Conservation (phyloP, 2,329 filamentous ascomycete species). For the Colletotrichum endophyticum region DNA sequence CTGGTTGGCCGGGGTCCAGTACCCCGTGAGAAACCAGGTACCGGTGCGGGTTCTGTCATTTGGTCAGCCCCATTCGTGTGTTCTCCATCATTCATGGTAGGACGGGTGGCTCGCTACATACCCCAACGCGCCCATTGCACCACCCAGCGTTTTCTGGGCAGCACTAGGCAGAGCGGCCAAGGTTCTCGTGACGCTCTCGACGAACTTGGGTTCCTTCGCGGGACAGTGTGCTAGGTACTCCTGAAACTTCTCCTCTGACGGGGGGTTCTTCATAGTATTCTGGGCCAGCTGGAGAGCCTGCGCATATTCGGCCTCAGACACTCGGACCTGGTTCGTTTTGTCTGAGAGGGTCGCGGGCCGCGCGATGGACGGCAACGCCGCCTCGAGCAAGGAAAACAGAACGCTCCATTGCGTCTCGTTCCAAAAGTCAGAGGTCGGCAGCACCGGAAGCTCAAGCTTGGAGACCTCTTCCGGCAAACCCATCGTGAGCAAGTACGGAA, state of each 20-base stretch:
- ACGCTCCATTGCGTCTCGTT: conserved; percentile 57
- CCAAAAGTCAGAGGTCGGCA: conserved; percentile 41
- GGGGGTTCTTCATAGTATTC: conserved; percentile 39
- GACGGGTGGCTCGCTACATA: conserved; percentile 33
- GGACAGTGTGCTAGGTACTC: conserved; percentile 59
- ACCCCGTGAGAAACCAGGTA: conserved; percentile 71
- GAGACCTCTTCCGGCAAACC: neutral
- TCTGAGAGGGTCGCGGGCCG: conserved; percentile 43
- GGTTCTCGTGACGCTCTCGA: conserved; percentile 49
- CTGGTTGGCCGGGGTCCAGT: conserved; percentile 63
- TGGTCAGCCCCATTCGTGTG: neutral
- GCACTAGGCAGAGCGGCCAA: conserved; percentile 38
- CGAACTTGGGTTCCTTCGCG: conserved; percentile 57
- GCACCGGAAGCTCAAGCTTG: conserved; percentile 9
- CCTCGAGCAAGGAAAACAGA: conserved; percentile 59
- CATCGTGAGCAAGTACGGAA: neutral
- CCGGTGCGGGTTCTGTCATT: conserved; percentile 63
- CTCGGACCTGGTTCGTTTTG: conserved; percentile 43
- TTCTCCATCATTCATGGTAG: neutral
- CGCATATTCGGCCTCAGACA: conserved; percentile 57
- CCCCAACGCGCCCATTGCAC: conserved; percentile 46
- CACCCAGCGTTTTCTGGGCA: conserved; percentile 40
- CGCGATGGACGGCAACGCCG: conserved; percentile 64
- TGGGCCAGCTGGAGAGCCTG: conserved; percentile 44
- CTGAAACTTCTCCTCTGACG: conserved; percentile 48